Conservation (phyloP, 495 filamentous ascomycete genomes). For the Penicillium chermesinum region DNA sequence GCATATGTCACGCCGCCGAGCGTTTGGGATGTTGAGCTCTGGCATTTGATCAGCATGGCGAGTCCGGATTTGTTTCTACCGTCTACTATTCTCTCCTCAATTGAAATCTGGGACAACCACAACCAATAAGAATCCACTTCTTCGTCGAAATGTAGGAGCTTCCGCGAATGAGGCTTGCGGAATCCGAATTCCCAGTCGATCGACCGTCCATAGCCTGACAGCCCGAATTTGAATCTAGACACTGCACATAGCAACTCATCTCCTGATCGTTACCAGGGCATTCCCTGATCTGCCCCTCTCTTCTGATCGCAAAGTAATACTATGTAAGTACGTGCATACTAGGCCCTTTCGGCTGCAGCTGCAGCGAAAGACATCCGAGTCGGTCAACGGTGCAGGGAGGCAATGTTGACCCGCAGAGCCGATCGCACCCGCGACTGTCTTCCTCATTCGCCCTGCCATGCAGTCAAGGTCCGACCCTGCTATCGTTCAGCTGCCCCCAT, state of each 20-base stretch:
- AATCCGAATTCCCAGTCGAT: slow-evolving; percentile 12
- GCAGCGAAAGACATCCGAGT: slow-evolving; percentile 1
- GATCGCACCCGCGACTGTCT: slow-evolving; percentile 1
- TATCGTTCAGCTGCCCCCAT: background rate
- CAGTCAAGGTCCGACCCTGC: background rate
- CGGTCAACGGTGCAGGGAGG: slow-evolving; percentile 9
- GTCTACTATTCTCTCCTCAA: background rate
- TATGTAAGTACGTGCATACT: background rate
- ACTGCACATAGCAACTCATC: background rate
- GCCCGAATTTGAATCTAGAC: background rate
- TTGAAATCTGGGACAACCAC: background rate
- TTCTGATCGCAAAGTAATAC: background rate
- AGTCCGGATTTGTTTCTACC: background rate
- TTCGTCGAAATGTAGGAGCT: background rate
- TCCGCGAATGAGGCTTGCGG: slow-evolving; percentile 8
- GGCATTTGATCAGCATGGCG: background rate
- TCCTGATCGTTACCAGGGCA: background rate
- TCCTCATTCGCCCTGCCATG: background rate
- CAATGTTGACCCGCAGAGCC: background rate
- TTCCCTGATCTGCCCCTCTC: background rate
- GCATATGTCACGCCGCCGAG: background rate
- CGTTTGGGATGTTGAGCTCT: background rate
- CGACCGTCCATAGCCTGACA: background rate
- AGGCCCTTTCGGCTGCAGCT: background rate
- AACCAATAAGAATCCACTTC: slow-evolving; percentile 5